These are phyloP conservation scores for Globisporangium radiosum DNA, from an alignment of 352 stramenopile species.

Conservation along the genomic window DNA sequence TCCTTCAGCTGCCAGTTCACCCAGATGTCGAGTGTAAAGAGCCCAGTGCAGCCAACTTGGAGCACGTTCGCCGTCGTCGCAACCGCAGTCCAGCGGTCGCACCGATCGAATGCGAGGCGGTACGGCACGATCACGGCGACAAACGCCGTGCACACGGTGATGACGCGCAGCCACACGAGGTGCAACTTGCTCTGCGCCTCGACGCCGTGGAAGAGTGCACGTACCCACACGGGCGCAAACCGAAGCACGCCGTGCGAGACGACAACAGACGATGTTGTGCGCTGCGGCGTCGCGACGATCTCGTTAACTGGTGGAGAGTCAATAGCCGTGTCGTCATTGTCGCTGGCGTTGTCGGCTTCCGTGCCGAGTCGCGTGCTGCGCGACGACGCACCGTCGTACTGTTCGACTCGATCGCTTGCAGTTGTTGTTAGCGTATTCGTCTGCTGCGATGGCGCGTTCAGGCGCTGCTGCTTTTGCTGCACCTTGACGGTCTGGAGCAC, in stretches of 20 bases:
- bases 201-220: slow-evolving; percentile 15
- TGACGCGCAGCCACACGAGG: slow-evolving; percentile 33
- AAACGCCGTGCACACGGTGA: slow-evolving; percentile 29
- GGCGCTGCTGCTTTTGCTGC: slow-evolving; percentile 33
- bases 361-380: slow-evolving; percentile 1
- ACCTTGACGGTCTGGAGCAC: slow-evolving; percentile 41
- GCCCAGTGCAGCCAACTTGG: slow-evolving; percentile 27
- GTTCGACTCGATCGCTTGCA: slow-evolving; percentile 1
- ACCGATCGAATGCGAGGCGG: slow-evolving; percentile 39
- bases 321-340: neutral
- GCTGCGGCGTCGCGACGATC: neutral
- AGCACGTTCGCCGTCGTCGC: slow-evolving; percentile 14
- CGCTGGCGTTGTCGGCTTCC: neutral
- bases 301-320: neutral
- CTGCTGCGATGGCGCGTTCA: slow-evolving; percentile 9
- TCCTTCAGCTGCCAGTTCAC: slow-evolving; percentile 47
- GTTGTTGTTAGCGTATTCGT: neutral
- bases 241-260: slow-evolving; percentile 1
- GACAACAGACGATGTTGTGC: neutral
- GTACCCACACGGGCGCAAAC: slow-evolving; percentile 6
- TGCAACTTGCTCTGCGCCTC: slow-evolving; percentile 35
- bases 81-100: slow-evolving; percentile 23
- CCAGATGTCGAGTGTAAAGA: slow-evolving; percentile 46
- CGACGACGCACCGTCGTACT: neutral
- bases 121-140: slow-evolving; percentile 42